A percentile compares a stretch with the other conserved stretches of the same genome.
These are phyloP conservation scores for Cercospora janseana DNA, from an alignment of 2,329 filamentous ascomycete genomes.

Conservation along the genomic window DNA sequence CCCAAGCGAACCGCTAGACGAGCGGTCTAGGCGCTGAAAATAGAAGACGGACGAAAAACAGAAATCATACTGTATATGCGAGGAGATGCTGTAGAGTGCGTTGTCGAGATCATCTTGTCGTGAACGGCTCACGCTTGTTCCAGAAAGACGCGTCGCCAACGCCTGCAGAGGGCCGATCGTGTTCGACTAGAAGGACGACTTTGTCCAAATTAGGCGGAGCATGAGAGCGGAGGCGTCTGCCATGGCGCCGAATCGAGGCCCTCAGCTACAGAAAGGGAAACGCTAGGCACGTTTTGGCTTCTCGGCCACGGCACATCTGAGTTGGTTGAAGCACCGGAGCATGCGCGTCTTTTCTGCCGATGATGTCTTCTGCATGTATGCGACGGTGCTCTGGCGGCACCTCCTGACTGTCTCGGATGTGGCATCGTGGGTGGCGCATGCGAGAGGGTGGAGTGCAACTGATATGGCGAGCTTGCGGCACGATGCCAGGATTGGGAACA, in stretches of 20 bases:
- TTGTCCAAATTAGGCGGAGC: constrained; percentile 1
- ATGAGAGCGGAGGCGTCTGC: constrained; percentile 9
- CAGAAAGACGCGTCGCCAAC: constrained; percentile 13
- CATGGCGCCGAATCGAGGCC: constrained; percentile 3
- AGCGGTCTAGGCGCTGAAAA: background rate
- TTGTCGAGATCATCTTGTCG: background rate
- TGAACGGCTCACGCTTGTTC: constrained; percentile 9
- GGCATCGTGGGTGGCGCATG: no score
- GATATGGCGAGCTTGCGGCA: background rate
- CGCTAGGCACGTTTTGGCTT: background rate
- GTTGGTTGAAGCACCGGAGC: constrained; percentile 4
- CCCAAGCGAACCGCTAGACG: background rate
- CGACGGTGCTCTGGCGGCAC: no score
- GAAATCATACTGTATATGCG: background rate
- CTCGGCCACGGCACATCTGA: constrained; percentile 1
- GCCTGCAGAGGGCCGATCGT: constrained; percentile 3
- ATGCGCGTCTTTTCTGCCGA: background rate
- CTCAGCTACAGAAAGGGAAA: background rate
- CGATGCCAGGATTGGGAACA: constrained; percentile 1
- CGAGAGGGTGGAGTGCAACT: constrained; percentile 1
- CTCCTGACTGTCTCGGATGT: no score
- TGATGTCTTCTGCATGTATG: background rate
- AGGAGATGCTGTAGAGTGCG: background rate
- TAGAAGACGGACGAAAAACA: background rate
- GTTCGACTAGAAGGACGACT: constrained; percentile 3